phyloP scores from a whole-genome alignment of 164 flowering plant genomes.

The Hamamelis virginiana region DNA sequence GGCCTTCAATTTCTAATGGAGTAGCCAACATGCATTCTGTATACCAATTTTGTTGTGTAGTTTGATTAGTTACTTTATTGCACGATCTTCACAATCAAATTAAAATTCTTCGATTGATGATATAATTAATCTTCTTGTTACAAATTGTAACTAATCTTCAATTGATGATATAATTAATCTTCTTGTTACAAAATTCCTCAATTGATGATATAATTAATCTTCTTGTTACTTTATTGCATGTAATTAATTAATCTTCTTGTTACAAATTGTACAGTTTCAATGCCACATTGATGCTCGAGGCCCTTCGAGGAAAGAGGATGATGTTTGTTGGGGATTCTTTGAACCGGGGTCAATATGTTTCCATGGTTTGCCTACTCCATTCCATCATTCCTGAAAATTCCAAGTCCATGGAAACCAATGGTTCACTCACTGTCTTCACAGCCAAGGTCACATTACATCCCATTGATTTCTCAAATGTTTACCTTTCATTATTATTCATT shows the following conservation, averaged over 20 bases:
- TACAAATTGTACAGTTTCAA: slow-evolving; percentile 60
- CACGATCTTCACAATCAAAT: too few species aligned
- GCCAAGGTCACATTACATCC: slow-evolving; percentile 44
- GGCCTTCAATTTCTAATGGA: too few species aligned
- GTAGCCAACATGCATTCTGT: too few species aligned
- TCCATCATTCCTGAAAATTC: slow-evolving; percentile 57
- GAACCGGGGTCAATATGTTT: slow-evolving; percentile 83
- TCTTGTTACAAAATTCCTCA: not conserved
- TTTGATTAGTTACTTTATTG: too few species aligned
- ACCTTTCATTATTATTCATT: not conserved
- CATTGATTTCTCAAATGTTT: not conserved
- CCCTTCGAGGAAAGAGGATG: slow-evolving; percentile 83
- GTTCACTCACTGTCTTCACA: slow-evolving; percentile 72
- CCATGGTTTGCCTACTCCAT: slow-evolving; percentile 88
- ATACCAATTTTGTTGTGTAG: too few species aligned
- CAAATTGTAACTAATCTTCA: not conserved
- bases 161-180: not conserved
- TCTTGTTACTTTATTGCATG: too few species aligned
- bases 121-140: not conserved
- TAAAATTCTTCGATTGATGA: too few species aligned
- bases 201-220: not conserved
- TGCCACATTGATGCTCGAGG: slow-evolving; percentile 82
- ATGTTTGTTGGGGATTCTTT: slow-evolving; percentile 89
- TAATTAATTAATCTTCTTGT: not conserved
- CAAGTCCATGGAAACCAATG: slow-evolving; percentile 71